phyloP scores from a whole-genome alignment of 2,329 filamentous ascomycete species.

The Neoarthrinium moseri region DNA sequence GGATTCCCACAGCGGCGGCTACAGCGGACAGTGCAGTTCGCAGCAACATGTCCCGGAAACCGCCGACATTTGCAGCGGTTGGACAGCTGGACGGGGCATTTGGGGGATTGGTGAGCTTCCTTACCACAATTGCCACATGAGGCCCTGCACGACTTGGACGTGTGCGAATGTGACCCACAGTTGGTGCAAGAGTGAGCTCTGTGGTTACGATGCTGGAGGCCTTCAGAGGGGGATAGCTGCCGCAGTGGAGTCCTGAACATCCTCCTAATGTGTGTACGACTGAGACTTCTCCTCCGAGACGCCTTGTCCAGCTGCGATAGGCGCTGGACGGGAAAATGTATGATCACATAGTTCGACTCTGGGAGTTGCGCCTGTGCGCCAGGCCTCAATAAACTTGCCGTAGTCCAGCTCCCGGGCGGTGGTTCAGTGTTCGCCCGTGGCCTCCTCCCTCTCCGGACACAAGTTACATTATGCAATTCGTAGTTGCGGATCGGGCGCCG shows the following conservation, averaged over 20 bases:
- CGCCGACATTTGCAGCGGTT: slow-evolving; percentile 37
- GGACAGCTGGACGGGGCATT: slow-evolving; percentile 27
- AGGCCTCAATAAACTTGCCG: slow-evolving; percentile 7
- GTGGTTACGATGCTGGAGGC: not conserved
- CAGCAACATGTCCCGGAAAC: slow-evolving; percentile 35
- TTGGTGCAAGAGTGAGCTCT: slow-evolving; percentile 23
- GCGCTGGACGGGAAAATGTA: slow-evolving; percentile 23
- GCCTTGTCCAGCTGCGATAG: slow-evolving; percentile 29
- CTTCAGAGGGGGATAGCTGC: not conserved
- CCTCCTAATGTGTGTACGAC: slow-evolving; percentile 31
- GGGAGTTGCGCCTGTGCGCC: not conserved
- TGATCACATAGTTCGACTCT: slow-evolving; percentile 7
- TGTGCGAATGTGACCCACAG: slow-evolving; percentile 26
- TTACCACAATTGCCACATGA: slow-evolving; percentile 35
- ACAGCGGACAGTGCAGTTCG: slow-evolving; percentile 30
- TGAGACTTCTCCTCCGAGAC: slow-evolving; percentile 32
- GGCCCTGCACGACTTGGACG: slow-evolving; percentile 20
- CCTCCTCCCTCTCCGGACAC: slow-evolving; percentile 9
- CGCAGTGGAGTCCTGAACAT: slow-evolving; percentile 29
- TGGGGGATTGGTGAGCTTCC: slow-evolving; percentile 22
- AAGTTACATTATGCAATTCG: not conserved
- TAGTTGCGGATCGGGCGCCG: not conserved
- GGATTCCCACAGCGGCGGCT: slow-evolving; percentile 30
- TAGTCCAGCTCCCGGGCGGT: slow-evolving; percentile 13
- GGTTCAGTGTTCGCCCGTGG: slow-evolving; percentile 18